A percentile compares a stretch with the other conserved stretches of the same genome.
Evolutionary conservation across 441 rosid species (phyloP).

Genomic region (Iberis amara): DNA sequence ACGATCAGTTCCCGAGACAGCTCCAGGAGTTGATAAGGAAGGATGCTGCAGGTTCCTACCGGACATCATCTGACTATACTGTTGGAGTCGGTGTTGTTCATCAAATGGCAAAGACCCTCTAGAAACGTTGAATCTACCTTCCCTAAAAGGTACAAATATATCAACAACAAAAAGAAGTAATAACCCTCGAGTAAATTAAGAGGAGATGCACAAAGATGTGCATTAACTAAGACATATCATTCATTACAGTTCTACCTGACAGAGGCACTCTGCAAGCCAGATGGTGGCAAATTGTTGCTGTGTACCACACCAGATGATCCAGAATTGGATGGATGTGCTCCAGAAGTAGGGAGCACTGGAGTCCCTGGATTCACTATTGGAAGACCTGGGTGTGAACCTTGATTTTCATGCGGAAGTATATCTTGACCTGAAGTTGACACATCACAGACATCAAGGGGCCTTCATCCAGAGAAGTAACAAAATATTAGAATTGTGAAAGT

Average conservation of each 20-base stretch:
- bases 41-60: constrained; percentile 62
- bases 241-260: constrained; percentile 41
- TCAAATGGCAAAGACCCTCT: constrained; percentile 59
- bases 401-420: constrained; percentile 45
- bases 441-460: constrained; percentile 92
- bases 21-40: constrained; percentile 55
- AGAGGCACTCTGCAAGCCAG: constrained; percentile 50
- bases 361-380: constrained; percentile 53
- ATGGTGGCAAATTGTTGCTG: constrained; percentile 47
- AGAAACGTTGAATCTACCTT: constrained; percentile 60
- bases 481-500: constrained; percentile 12
- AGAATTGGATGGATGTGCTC: constrained; percentile 44
- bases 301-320: constrained; percentile 49
- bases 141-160: constrained; percentile 36
- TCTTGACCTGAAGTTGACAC: constrained; percentile 54
- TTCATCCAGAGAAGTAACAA: constrained; percentile 38
- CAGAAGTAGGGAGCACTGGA: constrained; percentile 48
- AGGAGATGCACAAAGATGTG: constrained; percentile 7
- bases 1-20: constrained; percentile 57
- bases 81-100: constrained; percentile 73
- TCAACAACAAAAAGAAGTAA: constrained; percentile 17
- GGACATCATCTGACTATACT: constrained; percentile 56
- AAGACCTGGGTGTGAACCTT: constrained; percentile 29
- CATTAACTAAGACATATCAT: not conserved
- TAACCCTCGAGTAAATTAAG: constrained; percentile 5